Evolutionary conservation across 1,284 basidiomycete genomes (phyloP).

Genomic region (Flammula alnicola): DNA sequence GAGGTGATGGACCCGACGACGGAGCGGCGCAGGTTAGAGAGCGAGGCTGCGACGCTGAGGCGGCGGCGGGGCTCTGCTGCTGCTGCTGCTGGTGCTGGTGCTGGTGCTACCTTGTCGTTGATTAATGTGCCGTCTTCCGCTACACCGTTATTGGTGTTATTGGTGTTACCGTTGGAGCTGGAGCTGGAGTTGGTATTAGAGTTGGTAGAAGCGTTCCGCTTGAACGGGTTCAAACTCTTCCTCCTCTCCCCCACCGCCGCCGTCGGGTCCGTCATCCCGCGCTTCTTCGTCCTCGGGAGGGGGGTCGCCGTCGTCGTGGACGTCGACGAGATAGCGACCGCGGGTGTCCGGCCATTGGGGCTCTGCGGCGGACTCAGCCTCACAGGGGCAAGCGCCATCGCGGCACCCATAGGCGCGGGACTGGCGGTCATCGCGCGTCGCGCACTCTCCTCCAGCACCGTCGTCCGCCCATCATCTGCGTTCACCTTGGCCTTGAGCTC

Average conservation of each 20-base stretch:
- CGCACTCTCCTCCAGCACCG: too few species aligned
- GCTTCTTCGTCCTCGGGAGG: constrained; percentile 5
- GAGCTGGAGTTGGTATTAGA: neutral
- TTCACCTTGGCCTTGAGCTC: too few species aligned
- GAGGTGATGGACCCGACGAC: constrained; percentile 31
- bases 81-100: neutral
- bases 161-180: too few species aligned
- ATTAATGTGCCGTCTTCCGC: too few species aligned
- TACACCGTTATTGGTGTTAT: too few species aligned
- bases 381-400: neutral
- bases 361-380: neutral
- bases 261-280: constrained; percentile 19
- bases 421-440: too few species aligned
- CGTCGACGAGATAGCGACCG: neutral
- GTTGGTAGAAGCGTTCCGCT: constrained; percentile 18
- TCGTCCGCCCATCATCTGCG: neutral
- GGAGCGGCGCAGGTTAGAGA: constrained; percentile 44
- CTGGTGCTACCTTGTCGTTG: too few species aligned
- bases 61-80: constrained; percentile 10
- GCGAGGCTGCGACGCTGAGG: constrained; percentile 34
- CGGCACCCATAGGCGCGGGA: too few species aligned
- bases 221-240: constrained; percentile 37
- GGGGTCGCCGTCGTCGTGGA: neutral
- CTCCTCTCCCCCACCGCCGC: constrained; percentile 18
- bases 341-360: neutral